Evolutionary conservation across 352 stramenopile species (phyloP).

Genomic region (Globisporangium barbulae): DNA sequence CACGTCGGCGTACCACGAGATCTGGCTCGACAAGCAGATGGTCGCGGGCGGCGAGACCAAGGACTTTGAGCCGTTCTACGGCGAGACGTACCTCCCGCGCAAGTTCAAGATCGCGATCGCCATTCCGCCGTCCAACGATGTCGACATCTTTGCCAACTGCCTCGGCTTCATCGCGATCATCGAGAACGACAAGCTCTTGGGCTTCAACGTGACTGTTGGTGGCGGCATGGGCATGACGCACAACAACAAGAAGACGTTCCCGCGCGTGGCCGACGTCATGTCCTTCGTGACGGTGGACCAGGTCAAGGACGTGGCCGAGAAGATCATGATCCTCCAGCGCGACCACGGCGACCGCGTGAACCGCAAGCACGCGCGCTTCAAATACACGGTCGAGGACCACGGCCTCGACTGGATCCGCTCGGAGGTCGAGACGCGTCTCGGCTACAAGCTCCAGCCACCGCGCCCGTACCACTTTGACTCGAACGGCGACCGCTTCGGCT

Average conservation of each 20-base stretch:
- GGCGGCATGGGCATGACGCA: constrained; percentile 97
- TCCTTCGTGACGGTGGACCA: constrained; percentile 95
- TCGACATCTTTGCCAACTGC: constrained; percentile 98
- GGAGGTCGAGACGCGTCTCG: constrained; percentile 93
- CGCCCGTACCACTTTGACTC: constrained; percentile 62
- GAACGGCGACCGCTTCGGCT: constrained; percentile 76
- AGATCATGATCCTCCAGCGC: constrained; percentile 93
- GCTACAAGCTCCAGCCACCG: constrained; percentile 91
- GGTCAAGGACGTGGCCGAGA: constrained; percentile 87
- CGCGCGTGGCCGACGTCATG: constrained; percentile 94
- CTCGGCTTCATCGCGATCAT: constrained; percentile 95
- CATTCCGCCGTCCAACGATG: constrained; percentile 95
- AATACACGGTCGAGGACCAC: constrained; percentile 98
- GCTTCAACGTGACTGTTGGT: constrained; percentile 97
- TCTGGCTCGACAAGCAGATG: constrained; percentile 98
- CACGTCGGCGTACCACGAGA: constrained; percentile 95
- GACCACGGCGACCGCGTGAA: constrained; percentile 97
- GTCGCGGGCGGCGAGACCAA: constrained; percentile 89
- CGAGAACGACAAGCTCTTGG: constrained; percentile 74
- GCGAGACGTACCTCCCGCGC: constrained; percentile 94
- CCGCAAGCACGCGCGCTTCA: constrained; percentile 96
- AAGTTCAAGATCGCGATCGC: constrained; percentile 99
- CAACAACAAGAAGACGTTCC: constrained; percentile 97
- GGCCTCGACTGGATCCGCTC: constrained; percentile 93
- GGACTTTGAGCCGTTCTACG: constrained; percentile 98